These are phyloP conservation scores for Luffa acutangula DNA, from an alignment of 306 rosid species.

Conservation along the genomic window DNA sequence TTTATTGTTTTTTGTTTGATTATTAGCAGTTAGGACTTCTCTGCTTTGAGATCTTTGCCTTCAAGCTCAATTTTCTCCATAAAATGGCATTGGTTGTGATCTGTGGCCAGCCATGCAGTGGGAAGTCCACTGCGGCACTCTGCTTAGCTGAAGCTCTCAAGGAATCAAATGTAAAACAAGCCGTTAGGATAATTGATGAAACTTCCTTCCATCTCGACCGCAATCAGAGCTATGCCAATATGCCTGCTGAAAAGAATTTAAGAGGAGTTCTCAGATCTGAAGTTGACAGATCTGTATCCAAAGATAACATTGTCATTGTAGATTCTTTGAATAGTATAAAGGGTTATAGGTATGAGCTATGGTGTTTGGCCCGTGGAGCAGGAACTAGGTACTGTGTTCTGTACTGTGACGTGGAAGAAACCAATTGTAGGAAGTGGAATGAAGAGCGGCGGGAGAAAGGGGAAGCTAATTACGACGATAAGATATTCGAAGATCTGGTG, in stretches of 20 bases:
- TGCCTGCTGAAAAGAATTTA: conserved; percentile 86
- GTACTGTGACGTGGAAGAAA: conserved; percentile 63
- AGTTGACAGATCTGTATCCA: conserved; percentile 74
- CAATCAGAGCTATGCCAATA: conserved; percentile 68
- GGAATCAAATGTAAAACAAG: conserved; percentile 42
- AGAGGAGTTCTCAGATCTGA: conserved; percentile 88
- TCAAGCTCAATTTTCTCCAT: not conserved
- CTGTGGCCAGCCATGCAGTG: conserved; percentile 91
- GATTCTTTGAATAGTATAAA: conserved; percentile 87
- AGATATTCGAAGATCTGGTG: conserved; percentile 65
- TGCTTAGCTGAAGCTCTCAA: conserved; percentile 54
- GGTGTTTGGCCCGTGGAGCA: conserved; percentile 92
- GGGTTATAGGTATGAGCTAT: conserved; percentile 86
- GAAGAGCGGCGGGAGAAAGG: conserved; percentile 60
- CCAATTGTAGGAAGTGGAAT: conserved; percentile 67
- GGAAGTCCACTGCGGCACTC: conserved; percentile 54
- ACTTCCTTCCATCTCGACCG: conserved; percentile 70
- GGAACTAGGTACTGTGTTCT: conserved; percentile 84
- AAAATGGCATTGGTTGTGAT: conserved; percentile 87
- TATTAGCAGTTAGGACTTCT: not conserved
- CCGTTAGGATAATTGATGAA: conserved; percentile 61
- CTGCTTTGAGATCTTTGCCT: not conserved
- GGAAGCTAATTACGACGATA: conserved; percentile 46
- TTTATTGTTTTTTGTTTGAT: not conserved
- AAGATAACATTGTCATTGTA: conserved; percentile 53